phyloP scores from a whole-genome alignment of 108 stramenopile species.

The Epithemia pelagica region DNA sequence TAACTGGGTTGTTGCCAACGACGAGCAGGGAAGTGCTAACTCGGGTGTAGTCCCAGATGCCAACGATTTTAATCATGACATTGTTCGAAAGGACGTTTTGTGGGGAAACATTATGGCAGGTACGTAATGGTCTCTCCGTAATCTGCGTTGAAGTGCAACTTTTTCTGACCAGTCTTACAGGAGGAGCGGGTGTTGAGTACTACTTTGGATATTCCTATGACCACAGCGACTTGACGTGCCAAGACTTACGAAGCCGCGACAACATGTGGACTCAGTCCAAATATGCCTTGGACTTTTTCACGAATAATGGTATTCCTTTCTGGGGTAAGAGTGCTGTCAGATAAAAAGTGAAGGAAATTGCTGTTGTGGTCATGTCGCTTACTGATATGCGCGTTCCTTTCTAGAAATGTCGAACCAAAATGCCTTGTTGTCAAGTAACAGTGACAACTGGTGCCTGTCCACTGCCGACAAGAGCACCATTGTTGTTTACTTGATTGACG shows the following conservation, averaged over 20 bases:
- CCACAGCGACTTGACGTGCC: not conserved
- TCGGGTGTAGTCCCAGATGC: not conserved
- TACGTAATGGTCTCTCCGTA: too few relatives aligned
- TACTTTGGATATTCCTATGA: not conserved
- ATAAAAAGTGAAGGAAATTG: too few relatives aligned
- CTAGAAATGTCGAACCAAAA: conserved; percentile 2
- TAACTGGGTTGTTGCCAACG: not conserved
- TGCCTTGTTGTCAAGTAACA: not conserved
- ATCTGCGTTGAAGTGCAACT: too few relatives aligned
- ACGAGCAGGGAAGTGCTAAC: not conserved
- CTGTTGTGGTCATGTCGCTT: too few relatives aligned
- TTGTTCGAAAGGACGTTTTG: not conserved
- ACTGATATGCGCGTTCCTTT: too few relatives aligned
- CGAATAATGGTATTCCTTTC: conserved; percentile 1
- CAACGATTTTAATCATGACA: not conserved
- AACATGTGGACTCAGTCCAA: not conserved
- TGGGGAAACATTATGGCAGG: conserved; percentile 3
- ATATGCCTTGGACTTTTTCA: conserved; percentile 3
- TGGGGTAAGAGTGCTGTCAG: conserved; percentile 1
- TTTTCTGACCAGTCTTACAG: too few relatives aligned
- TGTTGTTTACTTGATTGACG: conserved; percentile 2
- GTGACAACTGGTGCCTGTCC: not conserved
- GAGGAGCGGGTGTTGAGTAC: conserved; percentile 1
- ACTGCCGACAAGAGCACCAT: not conserved
- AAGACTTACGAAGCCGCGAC: conserved; percentile 1